Percentiles rank a stretch among this genome's conserved stretches.
phyloP scores from a whole-genome alignment of 345 rosid genomes.

The thale cress (Arabidopsis thaliana) region DNA sequence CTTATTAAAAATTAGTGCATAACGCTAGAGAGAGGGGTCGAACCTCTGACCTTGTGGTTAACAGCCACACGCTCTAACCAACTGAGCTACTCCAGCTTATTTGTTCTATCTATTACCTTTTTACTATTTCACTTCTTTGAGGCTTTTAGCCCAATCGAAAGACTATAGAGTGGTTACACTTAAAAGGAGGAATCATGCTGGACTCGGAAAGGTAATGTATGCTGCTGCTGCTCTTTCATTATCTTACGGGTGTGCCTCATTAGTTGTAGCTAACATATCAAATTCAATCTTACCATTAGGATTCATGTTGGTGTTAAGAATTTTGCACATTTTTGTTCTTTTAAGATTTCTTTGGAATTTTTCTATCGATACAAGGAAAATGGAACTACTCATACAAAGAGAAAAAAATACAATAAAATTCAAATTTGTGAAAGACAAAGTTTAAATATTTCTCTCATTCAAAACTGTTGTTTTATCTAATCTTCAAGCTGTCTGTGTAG shows the following conservation, averaged over 20 bases:
- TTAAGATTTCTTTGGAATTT: neutral
- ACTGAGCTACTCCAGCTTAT: slow-evolving; percentile 36
- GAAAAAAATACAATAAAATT: neutral
- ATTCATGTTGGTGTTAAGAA: too few species aligned
- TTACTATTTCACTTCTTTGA: too few species aligned
- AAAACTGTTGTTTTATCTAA: slow-evolving; percentile 33
- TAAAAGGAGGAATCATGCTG: too few species aligned
- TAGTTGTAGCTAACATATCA: too few species aligned
- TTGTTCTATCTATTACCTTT: rapidly evolving
- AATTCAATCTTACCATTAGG: too few species aligned
- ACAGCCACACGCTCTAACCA: slow-evolving; percentile 80
- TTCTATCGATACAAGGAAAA: neutral
- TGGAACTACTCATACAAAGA: neutral
- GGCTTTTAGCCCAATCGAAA: too few species aligned
- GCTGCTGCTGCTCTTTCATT: too few species aligned
- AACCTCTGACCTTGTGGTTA: slow-evolving; percentile 51
- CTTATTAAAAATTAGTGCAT: neutral
- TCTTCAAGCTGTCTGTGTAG: slow-evolving; percentile 10
- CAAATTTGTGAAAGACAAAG: slow-evolving; percentile 14
- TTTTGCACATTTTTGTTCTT: too few species aligned
- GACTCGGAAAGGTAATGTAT: too few species aligned
- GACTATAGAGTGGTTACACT: too few species aligned
- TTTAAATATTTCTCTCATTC: slow-evolving; percentile 15
- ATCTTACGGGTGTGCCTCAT: too few species aligned
- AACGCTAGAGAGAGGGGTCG: slow-evolving; percentile 43